Evolutionary conservation across 176 grass and related monocot genomes (phyloP), one percentile per base, ranked within the genome.

Genomic region (Paspalum vaginatum): DNA sequence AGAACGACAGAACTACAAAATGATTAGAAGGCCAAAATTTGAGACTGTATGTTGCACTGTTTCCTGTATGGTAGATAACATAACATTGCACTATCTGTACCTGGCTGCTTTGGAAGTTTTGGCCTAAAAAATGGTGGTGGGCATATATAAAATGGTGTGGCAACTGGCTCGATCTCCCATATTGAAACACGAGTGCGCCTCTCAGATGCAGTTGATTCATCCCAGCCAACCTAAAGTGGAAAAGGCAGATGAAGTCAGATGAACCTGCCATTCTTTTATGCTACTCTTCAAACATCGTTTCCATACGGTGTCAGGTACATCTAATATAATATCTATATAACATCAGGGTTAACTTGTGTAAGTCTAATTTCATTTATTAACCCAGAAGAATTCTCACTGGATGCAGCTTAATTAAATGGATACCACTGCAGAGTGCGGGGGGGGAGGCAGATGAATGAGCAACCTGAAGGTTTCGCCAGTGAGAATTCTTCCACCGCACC

Each of bases 101-200:
- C 92, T 93, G 91, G 88, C 68, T 87, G 86, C 66, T 91, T 89
- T 74, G 96, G 84, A 68, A 99, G 77, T 56, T 95, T 96, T 68
- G 90, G 90, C 66, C 86, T 89, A 61, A 93, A 99, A 87, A 93
- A 93, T 14, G 97, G 93, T 11, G 97, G 97, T 58, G 93, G 93
- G 45, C 97, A 99, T 82, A 99, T 93, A 93, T 99, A 99, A 78
- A 99, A 99, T 65, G 97, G 97, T 9, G 93, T 99, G 60, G 93
- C 90, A 40, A 99, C 93, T 68, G 97, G 97, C 87, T 99, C 97
- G 18, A 96, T 99, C 54, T 99, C 97, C 97, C 97, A 99, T 86
- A 99, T 88, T 40, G 97, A 99, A 63, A 99, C 92, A 68, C 93
- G 92, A 41, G 82, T 96, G 68, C 97, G 82, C 57, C 97, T 88